phyloP scores from a whole-genome alignment of 371 early-diverging fungal genomes.

The Nematocida parisii region DNA sequence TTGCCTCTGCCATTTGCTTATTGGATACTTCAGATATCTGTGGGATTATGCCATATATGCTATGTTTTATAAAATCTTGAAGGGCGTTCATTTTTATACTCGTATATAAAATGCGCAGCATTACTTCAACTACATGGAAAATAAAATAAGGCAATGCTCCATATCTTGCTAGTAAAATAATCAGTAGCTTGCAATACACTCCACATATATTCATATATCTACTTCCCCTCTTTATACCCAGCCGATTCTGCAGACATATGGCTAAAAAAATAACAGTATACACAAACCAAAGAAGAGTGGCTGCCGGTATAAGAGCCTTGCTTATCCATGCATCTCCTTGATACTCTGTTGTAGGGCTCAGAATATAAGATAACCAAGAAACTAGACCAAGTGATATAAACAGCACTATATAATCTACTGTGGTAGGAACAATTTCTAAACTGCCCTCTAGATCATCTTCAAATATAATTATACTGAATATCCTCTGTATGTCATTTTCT shows the following conservation, averaged over 20 bases:
- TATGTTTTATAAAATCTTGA: too few relatives aligned
- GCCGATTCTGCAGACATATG: neutral
- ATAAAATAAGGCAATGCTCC: constrained; percentile 2
- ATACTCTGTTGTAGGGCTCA: neutral
- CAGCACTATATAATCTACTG: neutral
- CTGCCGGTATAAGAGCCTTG: neutral
- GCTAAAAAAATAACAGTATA: neutral
- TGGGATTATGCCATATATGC: too few relatives aligned
- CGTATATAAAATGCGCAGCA: too few relatives aligned
- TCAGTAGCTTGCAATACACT: neutral
- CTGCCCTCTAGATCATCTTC: constrained; percentile 10
- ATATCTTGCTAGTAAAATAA: neutral
- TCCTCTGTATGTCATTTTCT: constrained; percentile 1
- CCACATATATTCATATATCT: neutral
- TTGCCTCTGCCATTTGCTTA: too few relatives aligned
- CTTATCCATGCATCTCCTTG: neutral
- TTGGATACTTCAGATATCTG: too few relatives aligned
- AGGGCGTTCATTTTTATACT: too few relatives aligned
- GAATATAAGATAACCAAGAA: neutral
- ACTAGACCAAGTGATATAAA: neutral
- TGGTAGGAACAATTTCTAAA: neutral
- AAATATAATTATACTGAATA: constrained; percentile 9
- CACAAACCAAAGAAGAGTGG: neutral
- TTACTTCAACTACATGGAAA: neutral
- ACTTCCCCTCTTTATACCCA: neutral